Evolutionary conservation across 768 basidiomycete genomes (phyloP), one percentile per base, ranked within the genome.

Genomic region (Termitomyces sp.): DNA sequence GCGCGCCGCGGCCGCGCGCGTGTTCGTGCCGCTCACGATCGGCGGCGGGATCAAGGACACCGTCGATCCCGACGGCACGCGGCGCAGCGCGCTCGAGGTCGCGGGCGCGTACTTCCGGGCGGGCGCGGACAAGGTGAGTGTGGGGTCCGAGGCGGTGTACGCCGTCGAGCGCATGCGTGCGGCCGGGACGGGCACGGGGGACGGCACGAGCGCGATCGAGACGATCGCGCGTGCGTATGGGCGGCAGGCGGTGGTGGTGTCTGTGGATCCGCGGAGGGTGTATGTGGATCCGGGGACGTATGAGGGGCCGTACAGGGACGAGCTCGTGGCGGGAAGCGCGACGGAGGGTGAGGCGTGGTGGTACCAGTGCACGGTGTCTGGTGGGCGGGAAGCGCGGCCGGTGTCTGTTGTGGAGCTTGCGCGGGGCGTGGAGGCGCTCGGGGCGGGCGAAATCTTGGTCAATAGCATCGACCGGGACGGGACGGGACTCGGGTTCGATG

Each of bases 401-500:
- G 72, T 99, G 33, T 97, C 96, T 14, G 96, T 86, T 43, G 84
- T 92, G 21, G 86, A 98, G 71, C 84, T 99, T n/a, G 92, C 90
- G 17, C 77, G 83, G 56, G 97, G 96, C 12, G 93, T 86, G n/a
- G 93, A 97, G 68, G 68, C 68, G 41, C 82, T 99, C 15, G 97
- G 97, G 3, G 95, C 97, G 0, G 97, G 97, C 4, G 97, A 99
- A 72, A 85, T 98, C 60, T 71, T 99, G 42, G 75, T 99, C 52
- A 99, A 99, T 71, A 92, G 90, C 70, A 97, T 99, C 63, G 97
- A 99, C 71, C 79, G 94, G 58, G 97, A 99, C 67, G 97, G 97
- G 12, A 90, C 91, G 0, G 94, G 94, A 26, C 75, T 81, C 17
- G 96, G 97, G 5, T 99, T 97, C 68, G 97, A 99, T 73, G 72